Evolutionary conservation across 2,329 filamentous ascomycete genomes (phyloP).

Genomic region (Botrytis elliptica): DNA sequence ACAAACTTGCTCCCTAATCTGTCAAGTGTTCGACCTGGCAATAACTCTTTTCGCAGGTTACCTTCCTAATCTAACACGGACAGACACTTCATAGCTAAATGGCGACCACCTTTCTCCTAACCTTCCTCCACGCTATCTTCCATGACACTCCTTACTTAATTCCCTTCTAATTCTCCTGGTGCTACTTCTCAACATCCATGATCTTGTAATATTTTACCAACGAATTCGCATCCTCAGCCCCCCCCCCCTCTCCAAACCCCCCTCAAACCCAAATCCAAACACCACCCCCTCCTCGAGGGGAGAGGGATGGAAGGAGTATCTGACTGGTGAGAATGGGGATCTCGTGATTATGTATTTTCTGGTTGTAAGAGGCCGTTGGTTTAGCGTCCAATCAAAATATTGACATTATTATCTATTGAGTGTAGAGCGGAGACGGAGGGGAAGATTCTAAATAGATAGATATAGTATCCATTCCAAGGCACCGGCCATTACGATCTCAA

Average conservation of each 20-base stretch:
- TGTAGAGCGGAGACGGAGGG: neutral
- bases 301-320: neutral
- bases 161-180: neutral
- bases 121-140: neutral
- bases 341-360: no score
- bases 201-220: neutral
- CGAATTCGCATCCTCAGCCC: neutral
- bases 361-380: no score
- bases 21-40: neutral
- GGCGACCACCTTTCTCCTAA: neutral
- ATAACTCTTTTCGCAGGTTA: neutral
- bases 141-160: neutral
- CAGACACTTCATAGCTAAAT: neutral
- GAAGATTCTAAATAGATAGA: neutral
- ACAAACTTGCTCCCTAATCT: neutral
- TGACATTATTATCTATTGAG: neutral
- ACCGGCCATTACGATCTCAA: neutral
- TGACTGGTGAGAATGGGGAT: neutral
- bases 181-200: neutral
- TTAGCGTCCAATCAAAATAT: no score
- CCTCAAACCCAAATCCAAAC: no score
- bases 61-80: neutral
- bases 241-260: no score
- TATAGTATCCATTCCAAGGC: neutral
- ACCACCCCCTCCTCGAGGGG: no score